A percentile compares a stretch with the other conserved stretches of the same genome.
These are phyloP conservation scores for Trypanosoma lewisi DNA, from an alignment of 208 protist genomes.

Conservation along the genomic window DNA sequence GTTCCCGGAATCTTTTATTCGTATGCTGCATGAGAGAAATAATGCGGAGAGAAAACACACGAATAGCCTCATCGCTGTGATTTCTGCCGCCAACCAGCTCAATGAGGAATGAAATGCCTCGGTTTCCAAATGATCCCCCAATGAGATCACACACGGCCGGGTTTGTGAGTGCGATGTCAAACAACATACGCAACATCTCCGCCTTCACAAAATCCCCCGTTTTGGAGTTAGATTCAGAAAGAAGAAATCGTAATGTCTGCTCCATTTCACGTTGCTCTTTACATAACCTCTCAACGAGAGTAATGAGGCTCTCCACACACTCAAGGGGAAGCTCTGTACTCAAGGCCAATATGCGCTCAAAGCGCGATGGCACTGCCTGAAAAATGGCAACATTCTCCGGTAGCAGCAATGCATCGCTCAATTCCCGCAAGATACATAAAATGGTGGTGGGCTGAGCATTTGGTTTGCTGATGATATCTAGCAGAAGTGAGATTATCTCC, in stretches of 20 bases:
- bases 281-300: slow-evolving; percentile 84
- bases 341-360: slow-evolving; percentile 52
- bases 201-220: slow-evolving; percentile 63
- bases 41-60: slow-evolving; percentile 73
- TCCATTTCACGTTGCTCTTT: slow-evolving; percentile 66
- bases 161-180: slow-evolving; percentile 74
- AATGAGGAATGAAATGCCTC: slow-evolving; percentile 56
- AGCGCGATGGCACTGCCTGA: slow-evolving; percentile 44
- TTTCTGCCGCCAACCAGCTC: slow-evolving; percentile 67
- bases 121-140: slow-evolving; percentile 46
- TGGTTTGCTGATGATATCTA: slow-evolving; percentile 42
- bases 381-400: slow-evolving; percentile 71
- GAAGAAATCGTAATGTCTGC: slow-evolving; percentile 58
- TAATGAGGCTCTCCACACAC: slow-evolving; percentile 74
- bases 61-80: slow-evolving; percentile 76
- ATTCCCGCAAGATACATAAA: slow-evolving; percentile 74
- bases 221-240: slow-evolving; percentile 21
- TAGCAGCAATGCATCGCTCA: slow-evolving; percentile 72
- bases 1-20: slow-evolving; percentile 46
- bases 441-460: slow-evolving; percentile 11
- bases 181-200: slow-evolving; percentile 86
- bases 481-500: slow-evolving; percentile 58
- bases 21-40: slow-evolving; percentile 77
- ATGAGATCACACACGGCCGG: slow-evolving; percentile 67
- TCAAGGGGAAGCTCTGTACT: slow-evolving; percentile 54